Conservation (phyloP, 1,284 basidiomycete species). For the Filobasidium uniguttulatum region DNA sequence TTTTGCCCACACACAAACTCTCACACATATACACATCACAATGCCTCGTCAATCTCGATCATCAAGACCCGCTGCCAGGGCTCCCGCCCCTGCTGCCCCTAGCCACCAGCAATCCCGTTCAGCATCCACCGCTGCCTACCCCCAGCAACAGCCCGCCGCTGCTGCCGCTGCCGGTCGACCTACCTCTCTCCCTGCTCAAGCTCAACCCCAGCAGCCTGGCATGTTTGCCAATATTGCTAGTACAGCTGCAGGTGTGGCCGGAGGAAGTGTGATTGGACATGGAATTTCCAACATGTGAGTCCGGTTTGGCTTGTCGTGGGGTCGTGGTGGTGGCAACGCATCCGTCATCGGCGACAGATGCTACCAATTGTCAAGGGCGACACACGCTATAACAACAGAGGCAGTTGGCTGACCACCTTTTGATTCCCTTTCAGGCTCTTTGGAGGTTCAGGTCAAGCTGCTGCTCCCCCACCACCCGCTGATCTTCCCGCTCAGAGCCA, state of each 20-base stretch:
- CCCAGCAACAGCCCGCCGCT: conserved; percentile 22
- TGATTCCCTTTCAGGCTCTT: conserved; percentile 33
- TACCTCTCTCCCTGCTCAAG: conserved; percentile 22
- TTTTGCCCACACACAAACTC: not conserved
- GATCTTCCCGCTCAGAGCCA: conserved; percentile 19
- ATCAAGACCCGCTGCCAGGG: conserved; percentile 27
- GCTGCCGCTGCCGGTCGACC: conserved; percentile 18
- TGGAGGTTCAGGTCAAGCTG: conserved; percentile 30
- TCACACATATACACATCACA: not conserved
- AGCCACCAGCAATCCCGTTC: conserved; percentile 14
- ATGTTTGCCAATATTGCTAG: conserved; percentile 40
- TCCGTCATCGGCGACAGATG: no score
- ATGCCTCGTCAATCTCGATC: conserved; percentile 20
- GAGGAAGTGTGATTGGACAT: conserved; percentile 43
- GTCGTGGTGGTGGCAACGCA: no score
- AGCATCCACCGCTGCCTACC: conserved; percentile 17
- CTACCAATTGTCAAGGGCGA: not conserved
- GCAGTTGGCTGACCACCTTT: not conserved
- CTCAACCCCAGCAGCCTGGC: conserved; percentile 24
- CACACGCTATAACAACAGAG: not conserved
- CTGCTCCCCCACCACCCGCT: conserved; percentile 23
- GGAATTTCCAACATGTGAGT: conserved; percentile 41
- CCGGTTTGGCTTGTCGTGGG: not conserved
- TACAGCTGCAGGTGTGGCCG: conserved; percentile 45
- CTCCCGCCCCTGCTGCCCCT: conserved; percentile 21